A percentile compares a stretch with the other conserved stretches of the same genome.
Conservation (phyloP, 345 rosid genomes). For the Cardiospermum halicacabum region DNA sequence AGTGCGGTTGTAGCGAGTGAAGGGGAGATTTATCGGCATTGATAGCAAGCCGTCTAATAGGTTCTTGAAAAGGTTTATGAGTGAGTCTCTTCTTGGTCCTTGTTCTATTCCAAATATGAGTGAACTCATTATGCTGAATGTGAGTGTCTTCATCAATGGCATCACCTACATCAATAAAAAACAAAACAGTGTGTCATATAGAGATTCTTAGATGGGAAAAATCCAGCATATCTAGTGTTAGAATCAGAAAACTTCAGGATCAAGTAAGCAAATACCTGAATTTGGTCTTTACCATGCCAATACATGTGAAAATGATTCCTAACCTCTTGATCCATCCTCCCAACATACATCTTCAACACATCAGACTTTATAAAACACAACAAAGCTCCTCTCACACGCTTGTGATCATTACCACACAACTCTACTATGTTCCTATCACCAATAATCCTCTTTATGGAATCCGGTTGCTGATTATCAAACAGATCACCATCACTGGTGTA, state of each 20-base stretch:
- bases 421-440: slow-evolving; percentile 28
- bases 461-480: slow-evolving; percentile 14
- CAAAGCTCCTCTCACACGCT: slow-evolving; percentile 28
- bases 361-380: slow-evolving; percentile 30
- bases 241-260: no score
- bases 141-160: slow-evolving; percentile 33
- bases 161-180: slow-evolving; percentile 8
- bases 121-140: slow-evolving; percentile 30
- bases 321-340: slow-evolving; percentile 29
- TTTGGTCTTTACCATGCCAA: slow-evolving; percentile 31
- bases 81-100: slow-evolving; percentile 16
- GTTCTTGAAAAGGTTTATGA: slow-evolving; percentile 11
- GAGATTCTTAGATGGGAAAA: no score
- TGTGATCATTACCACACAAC: slow-evolving; percentile 29
- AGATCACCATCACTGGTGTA: slow-evolving; percentile 12
- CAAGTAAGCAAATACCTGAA: slow-evolving; percentile 25
- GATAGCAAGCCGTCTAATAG: slow-evolving; percentile 22
- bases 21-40: slow-evolving; percentile 26
- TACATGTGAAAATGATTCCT: slow-evolving; percentile 24
- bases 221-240: no score
- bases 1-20: slow-evolving; percentile 20
- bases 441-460: slow-evolving; percentile 12
- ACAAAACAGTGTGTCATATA: no score
- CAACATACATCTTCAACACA: slow-evolving; percentile 25
- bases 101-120: slow-evolving; percentile 26